Percentiles rank a stretch among this genome's conserved stretches.
phyloP scores from a whole-genome alignment of 495 filamentous ascomycete species.

The Talaromyces nanjingensis region DNA sequence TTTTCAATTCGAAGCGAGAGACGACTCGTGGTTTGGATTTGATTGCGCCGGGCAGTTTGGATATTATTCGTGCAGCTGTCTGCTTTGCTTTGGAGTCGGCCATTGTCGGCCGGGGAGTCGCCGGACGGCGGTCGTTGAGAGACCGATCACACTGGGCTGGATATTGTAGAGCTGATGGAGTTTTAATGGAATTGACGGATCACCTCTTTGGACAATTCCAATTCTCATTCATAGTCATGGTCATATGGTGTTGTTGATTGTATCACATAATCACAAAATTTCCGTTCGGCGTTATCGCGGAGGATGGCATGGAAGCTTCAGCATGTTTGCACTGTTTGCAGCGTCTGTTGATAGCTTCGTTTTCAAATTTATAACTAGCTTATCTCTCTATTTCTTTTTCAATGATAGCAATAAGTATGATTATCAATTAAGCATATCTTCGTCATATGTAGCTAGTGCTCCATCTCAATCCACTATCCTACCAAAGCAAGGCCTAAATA shows the following conservation, averaged over 20 bases:
- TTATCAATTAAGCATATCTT: neutral
- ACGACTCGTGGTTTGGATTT: constrained; percentile 1
- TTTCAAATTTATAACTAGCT: neutral
- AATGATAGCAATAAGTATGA: no score
- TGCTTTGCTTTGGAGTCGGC: constrained; percentile 7
- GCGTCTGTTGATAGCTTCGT: neutral
- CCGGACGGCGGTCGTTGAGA: neutral
- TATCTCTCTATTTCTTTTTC: no score
- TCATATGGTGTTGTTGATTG: neutral
- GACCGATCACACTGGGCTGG: neutral
- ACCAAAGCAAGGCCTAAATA: neutral
- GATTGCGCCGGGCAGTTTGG: neutral
- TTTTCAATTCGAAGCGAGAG: neutral
- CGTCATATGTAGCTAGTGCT: neutral
- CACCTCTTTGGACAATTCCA: neutral
- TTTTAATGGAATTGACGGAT: neutral
- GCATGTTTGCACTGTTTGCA: constrained; percentile 11
- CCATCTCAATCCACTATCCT: neutral
- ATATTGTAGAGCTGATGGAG: neutral
- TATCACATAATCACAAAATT: neutral
- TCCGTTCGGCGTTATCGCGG: neutral
- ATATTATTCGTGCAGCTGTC: neutral
- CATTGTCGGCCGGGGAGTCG: neutral
- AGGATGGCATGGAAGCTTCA: no score
- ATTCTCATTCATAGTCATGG: neutral